Evolutionary conservation across 1,284 basidiomycete species (phyloP), one percentile per base, ranked within the genome.

Genomic region (Austropuccinia psidii): DNA sequence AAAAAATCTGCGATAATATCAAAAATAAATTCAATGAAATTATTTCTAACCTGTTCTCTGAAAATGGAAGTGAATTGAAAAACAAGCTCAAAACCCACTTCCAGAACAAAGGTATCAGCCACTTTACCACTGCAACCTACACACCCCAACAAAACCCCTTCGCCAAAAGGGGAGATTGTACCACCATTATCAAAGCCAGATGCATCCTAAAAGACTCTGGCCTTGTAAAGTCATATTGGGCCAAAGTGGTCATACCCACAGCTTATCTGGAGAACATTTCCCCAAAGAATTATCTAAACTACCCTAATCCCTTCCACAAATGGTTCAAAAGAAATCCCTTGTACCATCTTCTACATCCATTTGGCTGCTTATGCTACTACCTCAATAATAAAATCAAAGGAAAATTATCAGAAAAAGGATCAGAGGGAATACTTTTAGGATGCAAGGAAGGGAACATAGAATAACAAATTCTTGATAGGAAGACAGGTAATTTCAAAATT

Each of bases 231-330:
- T 75, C 57, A 37, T 78, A 81, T 7, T 83, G 81, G 82, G 78
- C 77, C 0, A 79, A 83, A 69, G 81, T 79, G 0, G 72, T 78
- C 29, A 41, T 68, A 2, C 78, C 80, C 64, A 76, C 74, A n/a
- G 74, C 78, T 11, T 83, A 80, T 78, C 35, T 84, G 1, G 76
- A 77, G 43, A 83, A 83, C 72, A 76, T 79, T 0, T 77, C 79
- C 0, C 76, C 79, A 5, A n/a, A 39, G 29, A 6, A 19, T 4
- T 35, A 33, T 33, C 27, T 60, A 8, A 33, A 33, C n/a, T 15
- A 11, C n/a, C 21, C 19, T 60, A 33, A 45, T 45, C n/a, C 41
- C 11, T n/a, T 11, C n/a, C 11, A 45, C 11, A 45, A 45, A 45
- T 45, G 41, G 41, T 45, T 45, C n/a, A n/a, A n/a, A 45, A 45